These are phyloP conservation scores for Anthracocystis setariae DNA, from an alignment of 1,284 basidiomycete genomes.

Conservation along the genomic window DNA sequence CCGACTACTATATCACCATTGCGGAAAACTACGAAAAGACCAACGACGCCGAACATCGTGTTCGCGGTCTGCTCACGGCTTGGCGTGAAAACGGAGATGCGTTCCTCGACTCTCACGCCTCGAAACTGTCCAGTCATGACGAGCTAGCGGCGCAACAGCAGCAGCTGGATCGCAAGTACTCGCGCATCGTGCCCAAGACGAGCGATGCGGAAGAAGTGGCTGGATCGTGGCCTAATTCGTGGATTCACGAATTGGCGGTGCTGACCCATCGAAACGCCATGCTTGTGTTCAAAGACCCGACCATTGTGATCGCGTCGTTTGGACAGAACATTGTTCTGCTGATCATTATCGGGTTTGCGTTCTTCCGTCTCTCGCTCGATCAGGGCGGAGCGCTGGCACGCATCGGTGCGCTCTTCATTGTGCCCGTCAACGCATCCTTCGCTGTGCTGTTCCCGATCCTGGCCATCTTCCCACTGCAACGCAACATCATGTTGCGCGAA, in stretches of 20 bases:
- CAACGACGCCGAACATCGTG: conserved; percentile 43
- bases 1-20: conserved; percentile 47
- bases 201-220: conserved; percentile 21
- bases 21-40: conserved; percentile 53
- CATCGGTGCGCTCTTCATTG: conserved; percentile 52
- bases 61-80: conserved; percentile 31
- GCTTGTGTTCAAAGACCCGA: conserved; percentile 48
- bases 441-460: conserved; percentile 49
- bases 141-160: too few relatives aligned
- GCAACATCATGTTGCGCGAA: conserved; percentile 51
- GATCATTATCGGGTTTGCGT: conserved; percentile 54
- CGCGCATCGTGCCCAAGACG: conserved; percentile 25
- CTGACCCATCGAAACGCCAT: conserved; percentile 44
- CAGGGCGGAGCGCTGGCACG: conserved; percentile 50
- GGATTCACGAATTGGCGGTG: conserved; percentile 41
- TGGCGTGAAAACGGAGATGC: conserved; percentile 35
- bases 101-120: conserved; percentile 9
- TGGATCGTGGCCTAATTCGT: conserved; percentile 47
- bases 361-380: conserved; percentile 39
- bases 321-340: conserved; percentile 40
- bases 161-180: conserved; percentile 8
- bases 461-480: conserved; percentile 49
- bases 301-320: conserved; percentile 44
- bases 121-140: neutral
- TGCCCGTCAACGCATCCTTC: conserved; percentile 49